Evolutionary conservation across 768 basidiomycete genomes (phyloP).

Genomic region (Tulasnella sp.): DNA sequence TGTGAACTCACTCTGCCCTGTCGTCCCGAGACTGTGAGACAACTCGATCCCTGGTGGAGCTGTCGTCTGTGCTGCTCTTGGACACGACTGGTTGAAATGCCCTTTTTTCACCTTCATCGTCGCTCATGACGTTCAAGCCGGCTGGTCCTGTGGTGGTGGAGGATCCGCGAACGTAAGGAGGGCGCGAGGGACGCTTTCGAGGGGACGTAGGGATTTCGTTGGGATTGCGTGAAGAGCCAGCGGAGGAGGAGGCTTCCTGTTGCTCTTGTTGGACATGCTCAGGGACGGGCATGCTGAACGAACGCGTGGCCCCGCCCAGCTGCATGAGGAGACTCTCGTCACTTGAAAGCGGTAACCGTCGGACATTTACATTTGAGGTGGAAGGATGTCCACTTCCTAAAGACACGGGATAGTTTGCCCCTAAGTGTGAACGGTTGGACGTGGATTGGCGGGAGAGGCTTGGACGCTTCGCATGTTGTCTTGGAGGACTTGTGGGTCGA

Average conservation of each 20-base stretch:
- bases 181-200: background rate
- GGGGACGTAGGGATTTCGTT: background rate
- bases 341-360: background rate
- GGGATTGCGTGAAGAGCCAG: background rate
- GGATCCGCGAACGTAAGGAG: background rate
- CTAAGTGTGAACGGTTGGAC: constrained; percentile 5
- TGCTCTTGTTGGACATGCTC: background rate
- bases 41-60: constrained; percentile 7
- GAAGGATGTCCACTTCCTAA: background rate
- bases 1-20: constrained; percentile 9
- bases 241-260: background rate
- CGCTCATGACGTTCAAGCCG: constrained; percentile 21
- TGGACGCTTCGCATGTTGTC: background rate
- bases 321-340: background rate
- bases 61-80: background rate
- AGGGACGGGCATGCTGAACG: constrained; percentile 18
- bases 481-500: background rate
- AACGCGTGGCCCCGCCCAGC: constrained; percentile 9
- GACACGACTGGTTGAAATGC: constrained; percentile 12
- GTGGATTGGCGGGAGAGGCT: background rate
- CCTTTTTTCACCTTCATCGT: constrained; percentile 18
- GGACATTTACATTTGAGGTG: background rate
- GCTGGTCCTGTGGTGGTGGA: background rate
- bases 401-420: background rate
- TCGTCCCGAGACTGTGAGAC: constrained; percentile 4